These are phyloP conservation scores for Capsella rubella DNA, from an alignment of 441 rosid genomes.

Conservation along the genomic window DNA sequence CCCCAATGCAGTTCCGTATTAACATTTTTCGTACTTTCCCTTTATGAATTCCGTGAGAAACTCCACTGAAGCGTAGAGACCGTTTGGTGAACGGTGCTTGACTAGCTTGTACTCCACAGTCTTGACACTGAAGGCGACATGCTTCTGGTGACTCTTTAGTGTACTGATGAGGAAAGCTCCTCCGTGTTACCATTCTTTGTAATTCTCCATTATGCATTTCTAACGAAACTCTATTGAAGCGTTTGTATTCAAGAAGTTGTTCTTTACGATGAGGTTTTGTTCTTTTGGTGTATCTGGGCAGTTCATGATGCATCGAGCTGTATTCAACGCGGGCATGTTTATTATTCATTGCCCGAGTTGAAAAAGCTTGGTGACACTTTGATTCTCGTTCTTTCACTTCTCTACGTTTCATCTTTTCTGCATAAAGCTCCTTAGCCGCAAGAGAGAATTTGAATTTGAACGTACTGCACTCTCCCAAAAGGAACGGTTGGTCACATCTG, in stretches of 20 bases:
- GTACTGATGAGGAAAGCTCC: constrained; percentile 10
- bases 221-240: background rate
- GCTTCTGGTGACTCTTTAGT: no score
- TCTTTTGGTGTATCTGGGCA: background rate
- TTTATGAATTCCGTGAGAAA: constrained; percentile 1
- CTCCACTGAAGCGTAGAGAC: background rate
- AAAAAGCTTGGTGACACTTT: background rate
- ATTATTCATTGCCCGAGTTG: background rate
- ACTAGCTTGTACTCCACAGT: constrained; percentile 8
- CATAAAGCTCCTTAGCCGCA: constrained; percentile 39
- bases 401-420: constrained; percentile 29
- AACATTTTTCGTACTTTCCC: constrained; percentile 8
- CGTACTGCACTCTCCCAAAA: constrained; percentile 55
- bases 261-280: background rate
- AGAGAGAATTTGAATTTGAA: constrained; percentile 51
- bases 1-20: background rate
- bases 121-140: background rate
- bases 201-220: background rate
- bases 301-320: background rate
- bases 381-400: constrained; percentile 29
- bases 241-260: background rate
- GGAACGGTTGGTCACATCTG: constrained; percentile 58
- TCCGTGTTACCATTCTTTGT: background rate
- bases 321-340: background rate
- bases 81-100: constrained; percentile 17